Evolutionary conservation across 2,329 filamentous ascomycete genomes (phyloP).

Genomic region (Capronia coronata): DNA sequence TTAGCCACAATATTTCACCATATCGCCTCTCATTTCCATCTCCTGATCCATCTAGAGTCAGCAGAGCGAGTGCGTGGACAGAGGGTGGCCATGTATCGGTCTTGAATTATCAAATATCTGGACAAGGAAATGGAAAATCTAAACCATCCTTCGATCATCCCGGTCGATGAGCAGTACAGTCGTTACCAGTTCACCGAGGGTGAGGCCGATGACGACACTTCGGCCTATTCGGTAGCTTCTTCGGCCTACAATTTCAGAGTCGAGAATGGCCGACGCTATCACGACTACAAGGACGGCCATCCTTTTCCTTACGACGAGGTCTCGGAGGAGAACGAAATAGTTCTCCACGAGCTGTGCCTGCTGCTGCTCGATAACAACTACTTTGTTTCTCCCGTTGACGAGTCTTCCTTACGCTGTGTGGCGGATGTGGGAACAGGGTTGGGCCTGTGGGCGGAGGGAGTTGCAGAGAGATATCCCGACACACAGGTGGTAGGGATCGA

Average conservation of each 20-base stretch:
- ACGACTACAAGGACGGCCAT: slow-evolving; percentile 30
- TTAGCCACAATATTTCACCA: not conserved
- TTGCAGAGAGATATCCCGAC: slow-evolving; percentile 32
- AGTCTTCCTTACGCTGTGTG: slow-evolving; percentile 24
- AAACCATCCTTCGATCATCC: slow-evolving; percentile 17
- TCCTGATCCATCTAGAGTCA: not conserved
- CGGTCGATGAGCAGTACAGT: slow-evolving; percentile 20
- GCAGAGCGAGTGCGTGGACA: not conserved
- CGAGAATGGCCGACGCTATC: slow-evolving; percentile 35
- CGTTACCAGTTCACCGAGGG: slow-evolving; percentile 8
- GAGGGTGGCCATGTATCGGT: slow-evolving; percentile 4
- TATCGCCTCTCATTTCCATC: not conserved
- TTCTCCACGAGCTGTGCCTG: slow-evolving; percentile 21
- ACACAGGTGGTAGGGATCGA: slow-evolving; percentile 36
- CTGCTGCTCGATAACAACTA: slow-evolving; percentile 21
- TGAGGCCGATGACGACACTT: slow-evolving; percentile 14
- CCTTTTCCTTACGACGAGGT: slow-evolving; percentile 30
- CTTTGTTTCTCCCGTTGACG: slow-evolving; percentile 23
- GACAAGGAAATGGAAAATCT: slow-evolving; percentile 23
- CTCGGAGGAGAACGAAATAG: slow-evolving; percentile 21
- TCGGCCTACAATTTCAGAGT: slow-evolving; percentile 30
- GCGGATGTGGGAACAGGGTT: slow-evolving; percentile 33
- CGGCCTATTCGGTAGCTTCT: slow-evolving; percentile 29
- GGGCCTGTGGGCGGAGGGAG: slow-evolving; percentile 33
- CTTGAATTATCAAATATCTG: slow-evolving; percentile 3